Base-by-base conservation (phyloP, 768 basidiomycete genomes). In the Podaxis carcinomalis region DNA sequence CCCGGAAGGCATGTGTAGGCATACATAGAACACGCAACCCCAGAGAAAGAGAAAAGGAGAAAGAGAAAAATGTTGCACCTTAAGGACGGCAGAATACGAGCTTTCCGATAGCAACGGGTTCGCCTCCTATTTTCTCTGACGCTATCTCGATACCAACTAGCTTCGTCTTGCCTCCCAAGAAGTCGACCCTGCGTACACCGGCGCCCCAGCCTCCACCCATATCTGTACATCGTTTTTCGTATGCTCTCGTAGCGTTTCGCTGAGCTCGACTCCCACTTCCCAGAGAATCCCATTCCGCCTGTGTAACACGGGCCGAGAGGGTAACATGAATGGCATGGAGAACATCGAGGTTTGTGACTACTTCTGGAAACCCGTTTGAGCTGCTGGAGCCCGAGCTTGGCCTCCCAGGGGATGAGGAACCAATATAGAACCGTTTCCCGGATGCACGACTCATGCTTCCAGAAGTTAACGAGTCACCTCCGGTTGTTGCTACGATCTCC, bases 181-280 rank as follows among this genome's bases (percentile, higher is more conserved):
- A 88, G 72, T 89, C 88, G 13, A 89, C 70, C 53, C 88, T 74
- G 50, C 85, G 78, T 28, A 90, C 84, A n/a, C 88, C 88, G 19
- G 78, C 78, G 27, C 87, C 85, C 86, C 86, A 87, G 11, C 84
- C 86, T 1, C 83, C 86, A 27, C 85, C 86, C 69, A 82, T 78
- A 64, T 76, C 78, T 58, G 75, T 73, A 62, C 88, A 89, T 35
- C 88, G 75, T 63, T 78, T 78, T 69, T 88, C 83, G 65, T 88
- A 89, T 36, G 86, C 85, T 27, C 76, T 76, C 16, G 85, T 78
- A 16, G 85, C 80, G 63, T 81, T 82, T 52, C 84, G 79, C 68
- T 89, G 87, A 25, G 77, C 76, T 2, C 79, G 77, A 65, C 81
- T 83, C 11, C 81, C 80, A 52, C 79, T 73, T 0, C 61, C 85